A percentile compares a stretch with the other conserved stretches of the same genome.
Conservation (phyloP, 2,329 filamentous ascomycete genomes). For the Acarospora socialis region DNA sequence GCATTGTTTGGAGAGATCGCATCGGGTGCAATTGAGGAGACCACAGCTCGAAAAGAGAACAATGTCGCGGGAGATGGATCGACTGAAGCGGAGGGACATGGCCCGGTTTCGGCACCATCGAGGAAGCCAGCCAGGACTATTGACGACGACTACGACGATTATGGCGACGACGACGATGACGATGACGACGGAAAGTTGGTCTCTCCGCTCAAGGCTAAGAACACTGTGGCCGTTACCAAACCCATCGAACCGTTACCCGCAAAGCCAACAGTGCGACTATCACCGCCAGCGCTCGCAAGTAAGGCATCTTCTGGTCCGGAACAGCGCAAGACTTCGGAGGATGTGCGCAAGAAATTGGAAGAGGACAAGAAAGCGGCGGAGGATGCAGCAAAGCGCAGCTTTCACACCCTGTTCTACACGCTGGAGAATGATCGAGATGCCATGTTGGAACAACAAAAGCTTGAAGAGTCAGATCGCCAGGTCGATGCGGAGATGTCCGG, state of each 20-base stretch:
- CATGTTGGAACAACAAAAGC: slow-evolving; percentile 92
- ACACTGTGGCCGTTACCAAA: slow-evolving; percentile 37
- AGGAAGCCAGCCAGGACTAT: slow-evolving; percentile 57
- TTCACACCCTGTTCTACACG: slow-evolving; percentile 88
- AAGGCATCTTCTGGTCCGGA: slow-evolving; percentile 31
- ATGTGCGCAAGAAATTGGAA: slow-evolving; percentile 84
- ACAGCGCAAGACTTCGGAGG: slow-evolving; percentile 59
- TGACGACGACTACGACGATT: slow-evolving; percentile 65
- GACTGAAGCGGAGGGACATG: slow-evolving; percentile 28
- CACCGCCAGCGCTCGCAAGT: slow-evolving; percentile 47
- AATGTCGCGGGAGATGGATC: slow-evolving; percentile 19
- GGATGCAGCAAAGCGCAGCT: slow-evolving; percentile 76
- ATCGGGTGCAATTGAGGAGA: slow-evolving; percentile 10
- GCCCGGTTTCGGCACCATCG: slow-evolving; percentile 32
- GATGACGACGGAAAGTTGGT: slow-evolving; percentile 32
- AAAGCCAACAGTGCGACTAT: slow-evolving; percentile 53
- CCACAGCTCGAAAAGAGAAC: slow-evolving; percentile 15
- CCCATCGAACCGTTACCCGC: slow-evolving; percentile 50
- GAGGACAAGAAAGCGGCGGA: slow-evolving; percentile 84
- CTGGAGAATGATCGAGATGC: slow-evolving; percentile 89
- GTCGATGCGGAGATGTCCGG: slow-evolving; percentile 88
- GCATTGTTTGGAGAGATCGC: slow-evolving; percentile 49
- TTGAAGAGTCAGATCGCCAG: slow-evolving; percentile 92
- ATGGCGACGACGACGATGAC: slow-evolving; percentile 46
- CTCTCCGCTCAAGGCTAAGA: slow-evolving; percentile 37